phyloP scores from a whole-genome alignment of 2,329 filamentous ascomycete species.

The Diaporthe australafricana region DNA sequence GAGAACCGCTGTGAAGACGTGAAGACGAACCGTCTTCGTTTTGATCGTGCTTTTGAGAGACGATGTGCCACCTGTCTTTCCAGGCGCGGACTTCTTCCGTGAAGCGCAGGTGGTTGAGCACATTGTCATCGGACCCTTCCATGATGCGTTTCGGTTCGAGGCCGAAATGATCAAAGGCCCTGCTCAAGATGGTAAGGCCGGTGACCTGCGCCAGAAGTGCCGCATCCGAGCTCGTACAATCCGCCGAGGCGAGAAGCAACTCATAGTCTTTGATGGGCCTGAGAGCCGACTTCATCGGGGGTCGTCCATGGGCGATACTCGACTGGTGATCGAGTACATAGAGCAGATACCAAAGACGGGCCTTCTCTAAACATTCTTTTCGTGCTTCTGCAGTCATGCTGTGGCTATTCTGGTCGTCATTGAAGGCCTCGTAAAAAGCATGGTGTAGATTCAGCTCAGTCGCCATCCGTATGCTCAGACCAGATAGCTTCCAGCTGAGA shows the following conservation, averaged over 20 bases:
- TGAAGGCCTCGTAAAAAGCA: constrained; percentile 11
- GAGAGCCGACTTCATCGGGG: constrained; percentile 1
- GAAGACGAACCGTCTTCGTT: neutral
- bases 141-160: neutral
- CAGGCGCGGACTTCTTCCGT: constrained; percentile 4
- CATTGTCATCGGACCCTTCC: constrained; percentile 5
- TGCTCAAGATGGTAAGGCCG: neutral
- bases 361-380: neutral
- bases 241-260: neutral
- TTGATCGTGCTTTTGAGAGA: neutral
- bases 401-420: constrained; percentile 12
- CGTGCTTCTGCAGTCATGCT: constrained; percentile 1
- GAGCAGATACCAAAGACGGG: constrained; percentile 6
- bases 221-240: neutral
- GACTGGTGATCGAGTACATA: constrained; percentile 15
- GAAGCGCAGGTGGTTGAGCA: constrained; percentile 13
- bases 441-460: constrained; percentile 8
- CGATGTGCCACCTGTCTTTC: neutral
- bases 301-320: neutral
- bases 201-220: constrained; percentile 3
- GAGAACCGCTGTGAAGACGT: too few relatives aligned
- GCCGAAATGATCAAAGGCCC: constrained; percentile 5
- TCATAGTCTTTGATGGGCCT: constrained; percentile 8
- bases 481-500: constrained; percentile 5
- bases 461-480: constrained; percentile 7